A percentile compares a stretch with the other conserved stretches of the same genome.
These are phyloP conservation scores for Caloboletus firmus DNA, from an alignment of 1,284 basidiomycete species.

Conservation along the genomic window DNA sequence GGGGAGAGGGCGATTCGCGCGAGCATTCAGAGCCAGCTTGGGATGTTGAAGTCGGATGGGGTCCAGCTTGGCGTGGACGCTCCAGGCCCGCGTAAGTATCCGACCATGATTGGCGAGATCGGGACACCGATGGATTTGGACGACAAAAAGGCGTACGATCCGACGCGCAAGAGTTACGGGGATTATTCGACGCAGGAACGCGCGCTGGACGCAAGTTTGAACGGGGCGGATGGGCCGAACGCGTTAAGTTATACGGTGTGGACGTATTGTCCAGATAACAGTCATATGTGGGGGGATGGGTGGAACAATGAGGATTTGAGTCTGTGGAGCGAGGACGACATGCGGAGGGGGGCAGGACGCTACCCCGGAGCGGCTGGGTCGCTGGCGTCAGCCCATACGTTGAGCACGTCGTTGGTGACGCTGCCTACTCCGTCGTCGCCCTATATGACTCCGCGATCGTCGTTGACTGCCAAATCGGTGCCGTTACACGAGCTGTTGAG, in stretches of 20 bases:
- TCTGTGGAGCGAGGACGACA: slow-evolving; percentile 78
- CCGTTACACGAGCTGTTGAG: slow-evolving; percentile 52
- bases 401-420: slow-evolving; percentile 24
- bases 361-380: neutral
- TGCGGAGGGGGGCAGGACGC: neutral
- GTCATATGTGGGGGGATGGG: slow-evolving; percentile 89
- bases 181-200: slow-evolving; percentile 81
- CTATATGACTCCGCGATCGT: slow-evolving; percentile 6
- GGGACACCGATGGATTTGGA: slow-evolving; percentile 96
- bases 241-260: slow-evolving; percentile 84
- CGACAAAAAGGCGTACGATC: slow-evolving; percentile 76
- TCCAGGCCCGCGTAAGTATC: slow-evolving; percentile 50
- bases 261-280: slow-evolving; percentile 84
- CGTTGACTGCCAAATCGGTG: neutral
- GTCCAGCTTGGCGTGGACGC: slow-evolving; percentile 46
- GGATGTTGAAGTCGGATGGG: slow-evolving; percentile 74
- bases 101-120: slow-evolving; percentile 94
- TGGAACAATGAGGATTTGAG: slow-evolving; percentile 98
- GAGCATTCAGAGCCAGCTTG: slow-evolving; percentile 83
- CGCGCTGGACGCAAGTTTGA: slow-evolving; percentile 91
- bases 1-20: slow-evolving; percentile 84
- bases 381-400: slow-evolving; percentile 13
- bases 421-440: slow-evolving; percentile 17
- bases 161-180: slow-evolving; percentile 47
- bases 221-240: slow-evolving; percentile 85